Conservation (phyloP, 345 rosid genomes). For the Mercurialis annua region DNA sequence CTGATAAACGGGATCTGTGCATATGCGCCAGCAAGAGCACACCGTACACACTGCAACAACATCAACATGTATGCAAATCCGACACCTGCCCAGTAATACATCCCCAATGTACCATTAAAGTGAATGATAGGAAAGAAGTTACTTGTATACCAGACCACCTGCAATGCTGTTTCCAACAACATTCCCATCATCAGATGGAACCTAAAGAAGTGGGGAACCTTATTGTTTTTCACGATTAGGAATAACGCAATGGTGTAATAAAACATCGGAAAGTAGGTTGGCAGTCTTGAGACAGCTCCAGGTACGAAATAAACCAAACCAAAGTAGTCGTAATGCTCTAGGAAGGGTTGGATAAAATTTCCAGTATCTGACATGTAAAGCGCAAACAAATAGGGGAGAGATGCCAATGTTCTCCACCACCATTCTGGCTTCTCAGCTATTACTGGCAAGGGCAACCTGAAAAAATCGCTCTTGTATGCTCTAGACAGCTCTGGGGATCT, state of each 20-base stretch:
- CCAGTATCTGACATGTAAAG: slow-evolving; percentile 72
- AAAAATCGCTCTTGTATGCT: slow-evolving; percentile 39
- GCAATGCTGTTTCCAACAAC: slow-evolving; percentile 66
- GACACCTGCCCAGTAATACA: slow-evolving; percentile 65
- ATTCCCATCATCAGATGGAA: slow-evolving; percentile 91
- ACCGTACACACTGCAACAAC: slow-evolving; percentile 58
- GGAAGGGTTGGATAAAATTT: slow-evolving; percentile 58
- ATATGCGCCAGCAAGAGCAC: slow-evolving; percentile 66
- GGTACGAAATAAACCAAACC: slow-evolving; percentile 64
- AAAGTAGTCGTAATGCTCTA: slow-evolving; percentile 46
- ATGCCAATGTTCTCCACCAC: slow-evolving; percentile 85
- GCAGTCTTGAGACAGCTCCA: slow-evolving; percentile 65
- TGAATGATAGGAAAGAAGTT: slow-evolving; percentile 78
- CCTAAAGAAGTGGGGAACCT: slow-evolving; percentile 74
- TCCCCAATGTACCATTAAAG: slow-evolving; percentile 56
- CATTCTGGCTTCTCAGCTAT: slow-evolving; percentile 59
- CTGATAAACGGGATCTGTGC: slow-evolving; percentile 56
- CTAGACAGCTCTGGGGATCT: slow-evolving; percentile 4
- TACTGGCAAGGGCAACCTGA: slow-evolving; percentile 44
- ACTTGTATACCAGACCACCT: slow-evolving; percentile 57
- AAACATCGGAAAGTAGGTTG: slow-evolving; percentile 65
- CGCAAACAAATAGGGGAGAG: slow-evolving; percentile 68
- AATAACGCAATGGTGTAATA: slow-evolving; percentile 55
- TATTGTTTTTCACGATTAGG: slow-evolving; percentile 63
- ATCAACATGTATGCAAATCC: slow-evolving; percentile 54